These are phyloP conservation scores for Wickerhamomyces sydowiorum DNA, from an alignment of 805 yeast species.

Conservation along the genomic window DNA sequence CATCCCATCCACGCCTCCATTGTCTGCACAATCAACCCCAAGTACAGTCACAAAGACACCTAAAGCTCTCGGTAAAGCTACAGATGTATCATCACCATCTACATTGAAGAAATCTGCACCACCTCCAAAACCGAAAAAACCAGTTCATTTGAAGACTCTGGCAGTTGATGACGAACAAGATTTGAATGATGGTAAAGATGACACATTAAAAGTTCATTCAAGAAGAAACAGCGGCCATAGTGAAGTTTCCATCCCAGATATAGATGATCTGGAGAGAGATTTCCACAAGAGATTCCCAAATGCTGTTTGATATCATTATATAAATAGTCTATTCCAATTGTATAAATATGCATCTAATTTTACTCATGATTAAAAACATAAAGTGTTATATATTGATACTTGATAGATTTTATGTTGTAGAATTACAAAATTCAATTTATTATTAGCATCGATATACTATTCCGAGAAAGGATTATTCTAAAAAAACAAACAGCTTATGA, in stretches of 20 bases:
- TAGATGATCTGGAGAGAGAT: slow-evolving; percentile 53
- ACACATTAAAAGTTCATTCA: background rate
- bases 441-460: too few species aligned
- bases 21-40: slow-evolving; percentile 21
- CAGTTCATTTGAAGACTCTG: slow-evolving; percentile 42
- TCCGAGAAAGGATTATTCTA: too few species aligned
- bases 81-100: slow-evolving; percentile 7
- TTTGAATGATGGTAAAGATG: slow-evolving; percentile 1
- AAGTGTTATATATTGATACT: too few species aligned
- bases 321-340: too few species aligned
- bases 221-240: slow-evolving; percentile 20
- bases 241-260: slow-evolving; percentile 42
- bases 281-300: slow-evolving; percentile 59
- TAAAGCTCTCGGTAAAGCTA: background rate
- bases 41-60: slow-evolving; percentile 20
- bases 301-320: slow-evolving; percentile 31
- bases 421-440: too few species aligned
- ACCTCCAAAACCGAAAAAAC: slow-evolving; percentile 66
- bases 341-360: too few species aligned
- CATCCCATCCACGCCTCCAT: slow-evolving; percentile 18
- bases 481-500: background rate
- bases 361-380: too few species aligned
- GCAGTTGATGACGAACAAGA: slow-evolving; percentile 6
- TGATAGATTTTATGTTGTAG: too few species aligned
- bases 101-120: slow-evolving; percentile 29